These are phyloP conservation scores for Gossypium anomalum DNA, from an alignment of 345 rosid genomes.

Conservation along the genomic window DNA sequence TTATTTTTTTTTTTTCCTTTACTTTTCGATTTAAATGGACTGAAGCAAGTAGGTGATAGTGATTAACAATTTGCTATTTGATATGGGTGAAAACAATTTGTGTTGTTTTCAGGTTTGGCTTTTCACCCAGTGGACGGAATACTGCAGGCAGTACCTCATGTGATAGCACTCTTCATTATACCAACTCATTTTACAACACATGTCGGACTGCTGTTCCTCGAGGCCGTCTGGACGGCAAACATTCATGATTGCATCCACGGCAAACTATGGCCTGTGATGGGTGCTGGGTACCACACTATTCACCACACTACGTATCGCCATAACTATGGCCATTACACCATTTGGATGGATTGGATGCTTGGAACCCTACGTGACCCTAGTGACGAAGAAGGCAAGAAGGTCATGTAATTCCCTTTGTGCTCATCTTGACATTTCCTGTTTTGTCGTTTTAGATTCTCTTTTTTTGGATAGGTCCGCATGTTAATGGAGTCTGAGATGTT, in stretches of 20 bases:
- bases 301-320: slow-evolving; percentile 97
- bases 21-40: not conserved
- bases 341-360: slow-evolving; percentile 99
- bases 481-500: not conserved
- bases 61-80: not conserved
- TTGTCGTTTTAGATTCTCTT: not conserved
- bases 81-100: not conserved
- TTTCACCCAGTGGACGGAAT: slow-evolving; percentile 91
- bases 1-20: not conserved
- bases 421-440: not conserved
- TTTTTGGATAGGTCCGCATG: not conserved
- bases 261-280: slow-evolving; percentile 89
- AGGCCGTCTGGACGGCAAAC: slow-evolving; percentile 88
- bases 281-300: slow-evolving; percentile 96
- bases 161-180: slow-evolving; percentile 57
- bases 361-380: slow-evolving; percentile 77
- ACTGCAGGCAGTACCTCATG: slow-evolving; percentile 89
- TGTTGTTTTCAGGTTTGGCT: slow-evolving; percentile 63
- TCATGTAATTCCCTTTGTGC: slow-evolving; percentile 19
- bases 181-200: slow-evolving; percentile 83
- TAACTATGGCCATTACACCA: slow-evolving; percentile 91
- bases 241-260: slow-evolving; percentile 91
- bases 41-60: not conserved
- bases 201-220: slow-evolving; percentile 64
- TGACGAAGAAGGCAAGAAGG: slow-evolving; percentile 42